Evolutionary conservation across 306 rosid species (phyloP), one percentile per base, ranked within the genome.

Genomic region (Quercus glauca): DNA sequence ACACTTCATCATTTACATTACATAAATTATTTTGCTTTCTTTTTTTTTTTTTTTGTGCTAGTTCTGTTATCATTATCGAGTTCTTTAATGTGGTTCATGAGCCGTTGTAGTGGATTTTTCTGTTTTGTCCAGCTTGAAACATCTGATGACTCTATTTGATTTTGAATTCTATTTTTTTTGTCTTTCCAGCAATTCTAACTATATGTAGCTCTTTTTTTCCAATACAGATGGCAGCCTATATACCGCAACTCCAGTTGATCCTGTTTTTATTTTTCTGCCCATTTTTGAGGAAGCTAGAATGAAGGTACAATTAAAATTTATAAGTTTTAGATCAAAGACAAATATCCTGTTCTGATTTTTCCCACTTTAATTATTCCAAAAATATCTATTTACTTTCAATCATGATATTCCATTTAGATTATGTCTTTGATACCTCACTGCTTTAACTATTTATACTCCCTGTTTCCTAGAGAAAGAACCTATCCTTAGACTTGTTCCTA

Each of bases 231-330:
- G 97, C 58, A 82, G 97, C 55, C 75, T 95, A 73, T 90, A 91
- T 83, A 80, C 90, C 63, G 89, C 94, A 76, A 95, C 98, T 63
- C 92, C 92, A 69, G 74, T 95, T 74, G 99, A 95, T 86, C 98
- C 97, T 57, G 94, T 95, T 83, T 95, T 95, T 84, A 78, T 95
- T 53, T 73, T 92, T 85, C 77, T 95, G 80, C 98, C 99, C 41
- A 80, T 91, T 74, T 92, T 92, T 70, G 92, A 85, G 73, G 94
- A 95, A 83, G 98, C 98, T 81, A 91, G 98, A 87, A 92, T 92
- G 98, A 95, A 91, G 98, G 98, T 92, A 83, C 12, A 19, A 52
- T 37, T 69, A 18, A 15, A 21, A 1, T 55, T 61, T 35, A 29
- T 23, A 45, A 37, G 70, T 5, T 67, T 4, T 6, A 17, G n/a